Conservation (phyloP, 2,329 filamentous ascomycete genomes). For the Sporothrix phasma region DNA sequence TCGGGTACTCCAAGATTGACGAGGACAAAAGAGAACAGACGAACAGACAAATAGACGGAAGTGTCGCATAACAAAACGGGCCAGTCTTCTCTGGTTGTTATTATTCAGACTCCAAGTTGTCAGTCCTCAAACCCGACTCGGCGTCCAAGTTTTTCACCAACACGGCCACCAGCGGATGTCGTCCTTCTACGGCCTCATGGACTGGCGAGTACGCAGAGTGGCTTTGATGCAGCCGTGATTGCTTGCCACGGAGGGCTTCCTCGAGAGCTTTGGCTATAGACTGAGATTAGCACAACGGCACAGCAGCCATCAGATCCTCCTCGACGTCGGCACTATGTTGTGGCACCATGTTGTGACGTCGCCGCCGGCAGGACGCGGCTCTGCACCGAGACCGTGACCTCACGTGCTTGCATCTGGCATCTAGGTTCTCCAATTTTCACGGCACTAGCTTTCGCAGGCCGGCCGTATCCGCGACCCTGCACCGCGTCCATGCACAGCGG, state of each 20-base stretch:
- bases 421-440: slow-evolving; percentile 24
- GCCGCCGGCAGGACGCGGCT: slow-evolving; percentile 21
- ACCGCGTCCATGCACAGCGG: slow-evolving; percentile 16
- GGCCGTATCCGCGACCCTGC: slow-evolving; percentile 21
- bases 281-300: slow-evolving; percentile 19
- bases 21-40: too few species aligned
- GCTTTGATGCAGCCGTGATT: not conserved
- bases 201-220: not conserved
- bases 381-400: slow-evolving; percentile 20
- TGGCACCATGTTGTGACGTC: too few species aligned
- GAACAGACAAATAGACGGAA: too few species aligned
- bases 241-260: not conserved
- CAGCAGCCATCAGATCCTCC: slow-evolving; percentile 23
- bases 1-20: too few species aligned
- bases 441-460: slow-evolving; percentile 24
- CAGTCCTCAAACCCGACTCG: too few species aligned
- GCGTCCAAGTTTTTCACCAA: too few species aligned
- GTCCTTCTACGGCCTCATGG: not conserved
- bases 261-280: not conserved
- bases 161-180: not conserved
- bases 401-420: slow-evolving; percentile 23
- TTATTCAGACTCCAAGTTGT: too few species aligned
- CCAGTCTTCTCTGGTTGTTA: too few species aligned
- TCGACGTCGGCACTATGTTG: slow-evolving; percentile 24
- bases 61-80: too few species aligned